phyloP scores from a whole-genome alignment of 768 basidiomycete genomes.

The Porpolomopsis calyptriformis region DNA sequence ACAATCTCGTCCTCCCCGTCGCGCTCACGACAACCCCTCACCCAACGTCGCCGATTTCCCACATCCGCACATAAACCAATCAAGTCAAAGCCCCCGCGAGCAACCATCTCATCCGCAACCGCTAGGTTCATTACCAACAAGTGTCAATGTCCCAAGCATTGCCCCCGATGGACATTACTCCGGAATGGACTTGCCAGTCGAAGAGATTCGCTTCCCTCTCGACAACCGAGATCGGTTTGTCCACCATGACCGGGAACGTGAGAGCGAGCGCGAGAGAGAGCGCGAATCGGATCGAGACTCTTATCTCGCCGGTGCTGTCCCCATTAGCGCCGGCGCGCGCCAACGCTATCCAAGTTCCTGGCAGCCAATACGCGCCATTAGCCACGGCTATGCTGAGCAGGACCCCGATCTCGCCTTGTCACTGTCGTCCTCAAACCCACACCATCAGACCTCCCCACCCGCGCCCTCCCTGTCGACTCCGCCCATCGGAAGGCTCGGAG shows the following conservation, averaged over 20 bases:
- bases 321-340: neutral
- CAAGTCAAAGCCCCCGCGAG: neutral
- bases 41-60: conserved; percentile 17
- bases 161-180: neutral
- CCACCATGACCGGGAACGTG: conserved; percentile 5
- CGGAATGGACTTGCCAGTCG: neutral
- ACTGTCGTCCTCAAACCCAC: conserved; percentile 16
- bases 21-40: conserved; percentile 14
- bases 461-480: conserved; percentile 13
- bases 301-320: neutral
- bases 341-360: neutral
- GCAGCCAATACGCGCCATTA: neutral
- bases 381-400: neutral
- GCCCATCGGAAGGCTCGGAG: conserved; percentile 13
- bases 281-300: neutral
- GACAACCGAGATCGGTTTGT: neutral
- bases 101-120: neutral
- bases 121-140: neutral
- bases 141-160: neutral
- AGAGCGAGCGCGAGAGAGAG: neutral
- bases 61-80: conserved; percentile 10
- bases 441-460: conserved; percentile 14
- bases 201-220: neutral
- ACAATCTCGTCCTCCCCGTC: neutral
- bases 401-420: neutral